Evolutionary conservation across 106 monocot species (phyloP).

Genomic region (Posidonia australis): DNA sequence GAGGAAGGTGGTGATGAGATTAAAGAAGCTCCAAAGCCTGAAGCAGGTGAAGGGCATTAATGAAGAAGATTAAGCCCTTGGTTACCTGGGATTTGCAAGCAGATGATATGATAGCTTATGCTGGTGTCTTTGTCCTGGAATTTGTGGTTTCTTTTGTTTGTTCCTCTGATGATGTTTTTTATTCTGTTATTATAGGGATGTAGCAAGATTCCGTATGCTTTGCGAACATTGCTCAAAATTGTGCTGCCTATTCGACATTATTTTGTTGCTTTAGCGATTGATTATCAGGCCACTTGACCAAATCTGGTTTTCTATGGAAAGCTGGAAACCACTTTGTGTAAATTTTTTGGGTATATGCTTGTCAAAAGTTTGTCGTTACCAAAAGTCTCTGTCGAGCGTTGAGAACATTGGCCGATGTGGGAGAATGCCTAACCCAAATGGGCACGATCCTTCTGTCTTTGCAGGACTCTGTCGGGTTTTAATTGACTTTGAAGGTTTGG

Average conservation of each 20-base stretch:
- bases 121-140: conserved; percentile 1
- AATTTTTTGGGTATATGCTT: no score
- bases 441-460: no score
- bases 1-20: conserved; percentile 49
- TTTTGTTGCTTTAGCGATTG: background rate
- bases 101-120: background rate
- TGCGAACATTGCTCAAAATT: background rate
- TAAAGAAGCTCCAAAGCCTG: conserved; percentile 29
- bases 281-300: no score
- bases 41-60: conserved; percentile 28
- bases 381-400: no score
- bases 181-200: background rate
- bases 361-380: no score
- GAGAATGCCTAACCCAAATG: no score
- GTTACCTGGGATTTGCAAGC: background rate
- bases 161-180: background rate
- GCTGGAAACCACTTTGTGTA: no score
- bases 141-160: background rate
- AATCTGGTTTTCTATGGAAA: no score
- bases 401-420: no score
- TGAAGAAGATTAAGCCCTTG: background rate
- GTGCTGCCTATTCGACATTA: background rate
- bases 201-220: background rate
- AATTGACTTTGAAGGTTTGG: no score
- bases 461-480: no score